A percentile compares a stretch with the other conserved stretches of the same genome.
phyloP scores from a whole-genome alignment of 1,284 basidiomycete species.

The Rhodotorula sp. region DNA sequence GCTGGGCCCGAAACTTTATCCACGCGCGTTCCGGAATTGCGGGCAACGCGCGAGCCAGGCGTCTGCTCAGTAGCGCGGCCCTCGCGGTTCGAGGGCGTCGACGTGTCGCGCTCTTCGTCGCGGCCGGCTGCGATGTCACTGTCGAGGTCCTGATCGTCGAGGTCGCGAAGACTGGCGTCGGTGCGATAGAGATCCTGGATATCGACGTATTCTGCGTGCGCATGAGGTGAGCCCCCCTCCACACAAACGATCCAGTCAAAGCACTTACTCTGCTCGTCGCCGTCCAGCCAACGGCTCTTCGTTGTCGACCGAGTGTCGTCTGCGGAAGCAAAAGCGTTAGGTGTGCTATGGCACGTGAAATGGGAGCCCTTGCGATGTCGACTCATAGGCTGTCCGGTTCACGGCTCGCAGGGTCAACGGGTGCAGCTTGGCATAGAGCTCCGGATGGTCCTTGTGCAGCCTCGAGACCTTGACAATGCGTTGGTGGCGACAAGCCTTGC shows the following conservation, averaged over 20 bases:
- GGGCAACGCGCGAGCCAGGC: background rate
- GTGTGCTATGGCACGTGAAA: background rate
- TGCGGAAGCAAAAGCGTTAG: background rate
- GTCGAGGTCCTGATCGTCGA: slow-evolving; percentile 6
- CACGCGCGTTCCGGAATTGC: background rate
- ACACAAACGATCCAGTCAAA: background rate
- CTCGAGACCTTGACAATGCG: background rate
- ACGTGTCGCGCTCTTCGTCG: background rate
- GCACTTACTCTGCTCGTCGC: background rate
- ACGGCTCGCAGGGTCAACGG: background rate
- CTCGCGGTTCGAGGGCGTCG: background rate
- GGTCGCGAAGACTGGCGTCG: background rate
- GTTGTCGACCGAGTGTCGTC: background rate
- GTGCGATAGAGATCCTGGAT: background rate
- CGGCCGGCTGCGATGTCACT: background rate
- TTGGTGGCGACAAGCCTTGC: background rate
- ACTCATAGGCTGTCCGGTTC: background rate
- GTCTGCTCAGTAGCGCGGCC: background rate
- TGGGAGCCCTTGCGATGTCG: background rate
- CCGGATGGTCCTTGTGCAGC: background rate
- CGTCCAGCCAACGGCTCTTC: background rate
- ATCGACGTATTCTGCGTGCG: background rate
- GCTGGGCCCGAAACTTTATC: background rate
- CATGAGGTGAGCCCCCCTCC: background rate
- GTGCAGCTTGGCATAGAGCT: background rate